phyloP scores from a whole-genome alignment of 495 filamentous ascomycete species.

The Chlorociboria aeruginascens region DNA sequence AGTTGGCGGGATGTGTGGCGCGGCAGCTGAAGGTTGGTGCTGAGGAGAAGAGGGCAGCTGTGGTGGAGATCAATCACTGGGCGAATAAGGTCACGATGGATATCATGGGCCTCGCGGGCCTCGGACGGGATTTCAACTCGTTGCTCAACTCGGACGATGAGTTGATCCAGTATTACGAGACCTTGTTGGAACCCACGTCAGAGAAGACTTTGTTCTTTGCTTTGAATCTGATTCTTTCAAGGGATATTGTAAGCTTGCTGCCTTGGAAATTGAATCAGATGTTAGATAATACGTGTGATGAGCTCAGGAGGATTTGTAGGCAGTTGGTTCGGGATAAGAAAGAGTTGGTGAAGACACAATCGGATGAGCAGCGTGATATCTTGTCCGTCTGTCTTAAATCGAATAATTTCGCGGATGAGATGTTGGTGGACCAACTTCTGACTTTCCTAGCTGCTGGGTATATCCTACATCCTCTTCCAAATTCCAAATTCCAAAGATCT shows the following conservation, averaged over 20 bases:
- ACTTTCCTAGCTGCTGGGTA: slow-evolving; percentile 80
- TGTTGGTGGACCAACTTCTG: slow-evolving; percentile 86
- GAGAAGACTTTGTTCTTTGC: slow-evolving; percentile 29
- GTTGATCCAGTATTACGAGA: slow-evolving; percentile 56
- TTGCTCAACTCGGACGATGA: slow-evolving; percentile 50
- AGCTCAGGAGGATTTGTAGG: slow-evolving; percentile 50
- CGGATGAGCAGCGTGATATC: slow-evolving; percentile 54
- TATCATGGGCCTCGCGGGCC: slow-evolving; percentile 72
- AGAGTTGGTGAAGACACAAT: slow-evolving; percentile 37
- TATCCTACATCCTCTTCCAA: background rate
- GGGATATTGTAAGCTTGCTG: slow-evolving; percentile 34
- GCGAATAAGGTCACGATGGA: slow-evolving; percentile 66
- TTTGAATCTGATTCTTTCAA: slow-evolving; percentile 31
- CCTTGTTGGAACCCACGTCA: slow-evolving; percentile 35
- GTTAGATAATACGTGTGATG: slow-evolving; percentile 36
- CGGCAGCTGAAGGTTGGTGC: slow-evolving; percentile 9
- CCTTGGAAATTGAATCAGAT: slow-evolving; percentile 58
- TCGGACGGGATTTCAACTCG: slow-evolving; percentile 68
- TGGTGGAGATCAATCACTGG: slow-evolving; percentile 59
- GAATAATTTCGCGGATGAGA: slow-evolving; percentile 64
- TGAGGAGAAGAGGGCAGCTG: slow-evolving; percentile 27
- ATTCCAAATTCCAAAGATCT: background rate
- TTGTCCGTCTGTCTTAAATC: slow-evolving; percentile 68
- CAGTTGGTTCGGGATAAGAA: slow-evolving; percentile 59
- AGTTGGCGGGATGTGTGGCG: slow-evolving; percentile 32